A percentile compares a stretch with the other conserved stretches of the same genome.
These are phyloP conservation scores for Artemisia annua DNA, from an alignment of 129 eudicot species.

Conservation along the genomic window DNA sequence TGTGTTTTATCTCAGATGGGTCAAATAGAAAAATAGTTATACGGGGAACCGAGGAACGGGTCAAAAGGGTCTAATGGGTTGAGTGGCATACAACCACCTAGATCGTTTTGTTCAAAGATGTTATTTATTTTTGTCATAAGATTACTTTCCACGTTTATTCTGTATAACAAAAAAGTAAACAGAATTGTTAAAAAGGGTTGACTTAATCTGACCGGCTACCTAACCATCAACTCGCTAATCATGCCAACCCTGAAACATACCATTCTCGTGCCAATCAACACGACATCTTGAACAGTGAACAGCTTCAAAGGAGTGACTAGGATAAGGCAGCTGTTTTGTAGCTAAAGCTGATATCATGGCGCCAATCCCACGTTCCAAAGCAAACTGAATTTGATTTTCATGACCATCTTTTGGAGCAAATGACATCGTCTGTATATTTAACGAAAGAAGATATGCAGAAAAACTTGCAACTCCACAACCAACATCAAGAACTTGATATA, in stretches of 20 bases:
- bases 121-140: not conserved
- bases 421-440: slow-evolving; percentile 76
- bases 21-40: not conserved
- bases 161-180: not conserved
- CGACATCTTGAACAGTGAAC: slow-evolving; percentile 97
- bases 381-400: slow-evolving; percentile 96
- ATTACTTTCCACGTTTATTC: not conserved
- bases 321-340: slow-evolving; percentile 94
- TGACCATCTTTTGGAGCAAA: slow-evolving; percentile 99
- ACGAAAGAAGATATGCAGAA: slow-evolving; percentile 84
- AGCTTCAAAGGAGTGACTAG: slow-evolving; percentile 82
- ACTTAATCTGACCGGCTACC: not conserved
- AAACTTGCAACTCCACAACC: slow-evolving; percentile 99
- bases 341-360: slow-evolving; percentile 90
- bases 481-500: slow-evolving; percentile 87
- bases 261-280: slow-evolving; percentile 95
- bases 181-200: not conserved
- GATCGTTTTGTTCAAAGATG: not conserved
- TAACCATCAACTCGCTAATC: not conserved
- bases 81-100: not conserved
- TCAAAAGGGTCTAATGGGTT: not conserved
- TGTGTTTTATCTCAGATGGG: not conserved
- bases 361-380: slow-evolving; percentile 88
- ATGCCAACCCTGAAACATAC: slow-evolving; percentile 32
- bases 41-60: not conserved